phyloP scores from a whole-genome alignment of 2,329 filamentous ascomycete species.

The Clarireedia paspali region DNA sequence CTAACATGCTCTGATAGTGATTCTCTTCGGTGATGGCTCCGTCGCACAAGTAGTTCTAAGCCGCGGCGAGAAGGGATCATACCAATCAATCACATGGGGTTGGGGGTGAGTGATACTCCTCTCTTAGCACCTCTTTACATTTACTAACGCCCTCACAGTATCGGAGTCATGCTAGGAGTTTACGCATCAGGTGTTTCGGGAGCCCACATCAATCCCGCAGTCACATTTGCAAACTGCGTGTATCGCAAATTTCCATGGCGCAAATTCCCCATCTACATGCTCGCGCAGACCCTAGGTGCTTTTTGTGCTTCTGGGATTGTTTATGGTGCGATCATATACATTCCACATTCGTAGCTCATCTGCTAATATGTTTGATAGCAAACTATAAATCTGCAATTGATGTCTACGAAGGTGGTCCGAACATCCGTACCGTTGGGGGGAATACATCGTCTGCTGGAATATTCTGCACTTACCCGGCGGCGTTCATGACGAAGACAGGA shows the following conservation, averaged over 20 bases:
- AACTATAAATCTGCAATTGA: slow-evolving; percentile 62
- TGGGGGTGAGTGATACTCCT: slow-evolving; percentile 20
- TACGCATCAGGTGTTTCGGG: slow-evolving; percentile 58
- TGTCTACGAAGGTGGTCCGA: slow-evolving; percentile 52
- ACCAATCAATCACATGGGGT: slow-evolving; percentile 27
- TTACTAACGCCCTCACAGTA: slow-evolving; percentile 30
- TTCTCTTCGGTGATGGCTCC: slow-evolving; percentile 59
- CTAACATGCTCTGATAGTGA: slow-evolving; percentile 28
- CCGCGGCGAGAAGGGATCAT: slow-evolving; percentile 18
- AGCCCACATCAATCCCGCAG: slow-evolving; percentile 62
- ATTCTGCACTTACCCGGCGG: slow-evolving; percentile 62
- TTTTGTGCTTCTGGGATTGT: slow-evolving; percentile 51
- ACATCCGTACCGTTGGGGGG: slow-evolving; percentile 52
- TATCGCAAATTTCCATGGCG: slow-evolving; percentile 62
- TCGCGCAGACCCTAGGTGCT: slow-evolving; percentile 60
- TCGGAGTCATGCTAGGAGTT: slow-evolving; percentile 65
- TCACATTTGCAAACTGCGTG: slow-evolving; percentile 55
- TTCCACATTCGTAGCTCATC: not conserved
- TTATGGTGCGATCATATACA: slow-evolving; percentile 14
- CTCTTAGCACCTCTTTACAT: not conserved
- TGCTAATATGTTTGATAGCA: slow-evolving; percentile 25
- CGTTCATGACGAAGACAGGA: slow-evolving; percentile 57
- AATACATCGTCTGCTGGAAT: slow-evolving; percentile 51
- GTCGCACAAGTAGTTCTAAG: slow-evolving; percentile 60
- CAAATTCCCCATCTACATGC: slow-evolving; percentile 57